These are phyloP conservation scores for Ilyonectria destructans DNA, from an alignment of 2,329 filamentous ascomycete species.

Conservation along the genomic window DNA sequence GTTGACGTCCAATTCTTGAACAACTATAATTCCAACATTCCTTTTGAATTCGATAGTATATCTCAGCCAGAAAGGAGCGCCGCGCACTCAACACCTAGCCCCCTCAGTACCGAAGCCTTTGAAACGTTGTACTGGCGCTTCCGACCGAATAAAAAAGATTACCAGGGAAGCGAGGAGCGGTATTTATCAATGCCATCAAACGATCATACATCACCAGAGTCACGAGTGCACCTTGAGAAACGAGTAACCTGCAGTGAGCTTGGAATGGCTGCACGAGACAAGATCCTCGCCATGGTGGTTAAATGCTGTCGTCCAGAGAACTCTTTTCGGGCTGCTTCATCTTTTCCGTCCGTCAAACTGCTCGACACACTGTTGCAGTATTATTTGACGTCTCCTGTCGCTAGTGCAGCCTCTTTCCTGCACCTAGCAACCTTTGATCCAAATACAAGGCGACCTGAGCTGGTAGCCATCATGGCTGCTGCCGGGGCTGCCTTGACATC, in stretches of 20 bases:
- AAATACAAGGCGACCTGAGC: constrained; percentile 54
- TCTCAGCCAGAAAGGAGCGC: constrained; percentile 32
- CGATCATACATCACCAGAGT: constrained; percentile 45
- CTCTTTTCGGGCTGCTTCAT: constrained; percentile 51
- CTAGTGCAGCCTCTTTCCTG: constrained; percentile 53
- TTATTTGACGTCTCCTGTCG: constrained; percentile 51
- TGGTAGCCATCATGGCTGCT: constrained; percentile 56
- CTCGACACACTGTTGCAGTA: constrained; percentile 58
- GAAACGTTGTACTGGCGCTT: constrained; percentile 51
- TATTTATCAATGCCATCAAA: constrained; percentile 51
- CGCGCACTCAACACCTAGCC: constrained; percentile 26
- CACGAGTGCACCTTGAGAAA: constrained; percentile 39
- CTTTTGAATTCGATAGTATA: constrained; percentile 46
- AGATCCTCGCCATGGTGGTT: constrained; percentile 50
- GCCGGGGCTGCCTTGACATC: constrained; percentile 57
- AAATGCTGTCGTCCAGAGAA: constrained; percentile 49
- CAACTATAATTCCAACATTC: constrained; percentile 51
- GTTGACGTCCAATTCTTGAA: constrained; percentile 54
- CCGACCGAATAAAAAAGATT: constrained; percentile 50
- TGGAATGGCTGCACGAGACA: constrained; percentile 45
- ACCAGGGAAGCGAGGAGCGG: constrained; percentile 51
- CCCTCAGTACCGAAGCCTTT: constrained; percentile 43
- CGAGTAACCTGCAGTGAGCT: constrained; percentile 43
- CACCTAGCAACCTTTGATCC: constrained; percentile 57
- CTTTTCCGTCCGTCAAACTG: constrained; percentile 58